A percentile compares a stretch with the other conserved stretches of the same genome.
Conservation (phyloP, 352 stramenopile species). For the Globisporangium takayamanum region DNA sequence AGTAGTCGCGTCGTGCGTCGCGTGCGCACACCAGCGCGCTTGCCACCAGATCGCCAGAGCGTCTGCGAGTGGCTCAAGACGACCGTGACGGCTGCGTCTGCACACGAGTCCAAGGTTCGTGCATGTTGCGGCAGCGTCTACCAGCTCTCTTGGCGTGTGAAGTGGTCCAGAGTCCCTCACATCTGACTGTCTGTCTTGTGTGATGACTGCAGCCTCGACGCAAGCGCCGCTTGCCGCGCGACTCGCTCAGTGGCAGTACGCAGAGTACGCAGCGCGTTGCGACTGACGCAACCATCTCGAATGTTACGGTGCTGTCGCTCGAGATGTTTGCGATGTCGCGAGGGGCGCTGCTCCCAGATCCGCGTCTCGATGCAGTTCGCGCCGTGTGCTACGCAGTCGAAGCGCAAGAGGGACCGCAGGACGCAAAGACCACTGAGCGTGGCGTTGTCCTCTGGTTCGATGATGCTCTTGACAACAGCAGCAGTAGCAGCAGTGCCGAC, state of each 20-base stretch:
- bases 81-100: background rate
- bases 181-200: background rate
- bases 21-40: constrained; percentile 29
- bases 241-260: background rate
- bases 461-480: constrained; percentile 10
- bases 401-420: constrained; percentile 56
- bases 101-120: constrained; percentile 20
- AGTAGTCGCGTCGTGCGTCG: constrained; percentile 10
- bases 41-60: constrained; percentile 26
- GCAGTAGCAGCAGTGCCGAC: constrained; percentile 2
- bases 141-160: background rate
- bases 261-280: constrained; percentile 1
- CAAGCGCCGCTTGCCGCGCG: background rate
- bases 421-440: constrained; percentile 40
- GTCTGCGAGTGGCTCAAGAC: constrained; percentile 31
- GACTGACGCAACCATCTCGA: constrained; percentile 32
- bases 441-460: constrained; percentile 38
- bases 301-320: constrained; percentile 75
- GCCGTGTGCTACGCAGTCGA: constrained; percentile 66
- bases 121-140: background rate
- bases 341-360: constrained; percentile 61
- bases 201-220: background rate
- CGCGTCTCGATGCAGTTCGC: constrained; percentile 51
- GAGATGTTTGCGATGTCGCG: constrained; percentile 62
- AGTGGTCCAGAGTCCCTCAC: background rate